Evolutionary conservation across 192 early-diverging fungal species (phyloP), one percentile per base, ranked within the genome.

Genomic region (Coemansia guatemalensis): DNA sequence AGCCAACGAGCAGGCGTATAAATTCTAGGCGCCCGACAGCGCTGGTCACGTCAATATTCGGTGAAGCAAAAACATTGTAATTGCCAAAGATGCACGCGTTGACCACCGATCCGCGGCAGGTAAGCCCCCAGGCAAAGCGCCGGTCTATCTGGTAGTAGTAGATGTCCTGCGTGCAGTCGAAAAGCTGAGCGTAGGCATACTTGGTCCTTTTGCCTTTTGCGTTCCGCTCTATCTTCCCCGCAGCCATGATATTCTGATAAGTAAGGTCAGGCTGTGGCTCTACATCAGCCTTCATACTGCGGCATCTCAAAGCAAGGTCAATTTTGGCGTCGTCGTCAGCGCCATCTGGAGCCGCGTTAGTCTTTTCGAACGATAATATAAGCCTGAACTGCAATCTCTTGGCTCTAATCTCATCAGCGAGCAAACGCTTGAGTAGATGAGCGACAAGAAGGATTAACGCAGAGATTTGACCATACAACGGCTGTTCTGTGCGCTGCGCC

Each of bases 101-200:
- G 0, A 44, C 39, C 11, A 27, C 21, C 1, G 22, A 14, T 6
- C 53, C 24, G 18, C 62, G 56, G 47, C n/a, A 49, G 6, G 44
- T 56, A 0, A 55, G 14, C 2, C 62, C 63, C 54, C 53, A 51
- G n/a, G 51, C 17, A 30, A 62, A 62, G 14, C 60, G 60, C 27
- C 49, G 48, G 49, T 62, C 60, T 21, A 4, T 12, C 49, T 62
- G 60, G 21, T 9, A 24, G 1, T 48, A 27, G 33, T 62, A 62
- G 0, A 62, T 62, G 35, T 62, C 17, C 0, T 24, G 49, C 8
- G 49, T 20, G 9, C 48, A 62, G 5, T 52, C 60, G 6, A 62
- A n/a, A 0, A 62, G 49, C 30, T 62, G 60, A 5, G 18, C 30
- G 17, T 25, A 48, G 6, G 60, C 49, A 20, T 52, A 33, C 8